These are phyloP conservation scores for Collybia nuda DNA, from an alignment of 768 basidiomycete species.

Conservation along the genomic window DNA sequence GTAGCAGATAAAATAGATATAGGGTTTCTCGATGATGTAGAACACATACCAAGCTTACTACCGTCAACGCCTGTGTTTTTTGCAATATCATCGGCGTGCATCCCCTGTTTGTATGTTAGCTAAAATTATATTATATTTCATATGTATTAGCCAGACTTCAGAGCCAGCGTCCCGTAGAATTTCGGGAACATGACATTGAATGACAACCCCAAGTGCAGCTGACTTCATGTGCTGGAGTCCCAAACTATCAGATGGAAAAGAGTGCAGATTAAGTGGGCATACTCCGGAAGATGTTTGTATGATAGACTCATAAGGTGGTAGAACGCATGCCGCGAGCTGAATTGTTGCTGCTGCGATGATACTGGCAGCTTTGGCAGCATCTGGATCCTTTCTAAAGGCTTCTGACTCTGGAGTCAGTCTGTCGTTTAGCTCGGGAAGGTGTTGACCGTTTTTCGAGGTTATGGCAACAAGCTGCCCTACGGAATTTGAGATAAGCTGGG, in stretches of 20 bases:
- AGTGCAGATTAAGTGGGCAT: background rate
- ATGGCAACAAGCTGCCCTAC: conserved; percentile 21
- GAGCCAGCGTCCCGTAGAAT: conserved; percentile 31
- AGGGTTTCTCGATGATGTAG: background rate
- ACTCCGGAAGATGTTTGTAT: conserved; percentile 20
- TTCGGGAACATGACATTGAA: conserved; percentile 24
- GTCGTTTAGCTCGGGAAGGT: conserved; percentile 24
- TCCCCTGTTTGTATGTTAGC: conserved; percentile 19
- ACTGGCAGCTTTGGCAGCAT: conserved; percentile 25
- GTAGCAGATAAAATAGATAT: background rate
- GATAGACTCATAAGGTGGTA: conserved; percentile 23
- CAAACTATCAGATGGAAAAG: background rate
- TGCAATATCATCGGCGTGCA: conserved; percentile 37
- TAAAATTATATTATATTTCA: background rate
- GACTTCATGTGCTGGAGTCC: conserved; percentile 19
- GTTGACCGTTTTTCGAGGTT: conserved; percentile 12
- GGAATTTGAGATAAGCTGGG: conserved; percentile 15
- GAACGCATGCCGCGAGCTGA: conserved; percentile 28
- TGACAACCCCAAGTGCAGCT: conserved; percentile 21
- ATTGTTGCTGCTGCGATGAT: conserved; percentile 29
- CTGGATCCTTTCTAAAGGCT: conserved; percentile 23
- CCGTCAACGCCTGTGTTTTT: conserved; percentile 27
- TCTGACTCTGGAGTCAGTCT: conserved; percentile 24
- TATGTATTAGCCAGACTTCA: conserved; percentile 14
- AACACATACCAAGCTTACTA: conserved; percentile 30